Evolutionary conservation across 2,329 filamentous ascomycete genomes (phyloP), one percentile per base, ranked within the genome.

Genomic region (Rhynchosporium secalis): DNA sequence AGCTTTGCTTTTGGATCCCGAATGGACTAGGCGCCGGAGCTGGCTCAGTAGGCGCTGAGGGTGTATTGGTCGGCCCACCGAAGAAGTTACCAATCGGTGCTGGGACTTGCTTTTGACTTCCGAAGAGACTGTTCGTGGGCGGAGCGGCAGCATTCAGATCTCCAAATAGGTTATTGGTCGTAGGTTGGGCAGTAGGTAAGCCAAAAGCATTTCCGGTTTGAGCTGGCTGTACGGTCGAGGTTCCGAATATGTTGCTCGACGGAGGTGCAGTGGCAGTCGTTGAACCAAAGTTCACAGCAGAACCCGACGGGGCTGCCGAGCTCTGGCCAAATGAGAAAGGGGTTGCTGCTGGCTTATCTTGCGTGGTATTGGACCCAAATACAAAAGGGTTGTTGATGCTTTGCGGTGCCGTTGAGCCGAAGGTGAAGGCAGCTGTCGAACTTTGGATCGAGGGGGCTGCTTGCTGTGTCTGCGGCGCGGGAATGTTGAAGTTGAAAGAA

Each of bases 181-280:
- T 10, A 40, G 61, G 31, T 52, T 55, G 58, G 28, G 62, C 55
- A 3, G 15, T 58, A 13, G 40, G 10, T 26, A 47, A 41, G 12
- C 29, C 48, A 41, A 64, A 62, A 9, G 47, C 12, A 48, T 51
- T 61, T 38, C 40, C 13, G 20, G 64, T 9, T 12, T 57, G 51
- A n/a, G 47, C 36, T 38, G 60, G 31, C 45, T 61, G 13, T 12
- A 41, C n/a, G 38, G 61, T 57, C n/a, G 64, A 38, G 2, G 43
- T 62, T 40, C 59, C 63, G 52, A 68, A 68, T 4, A 65, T 33
- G 55, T 60, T 67, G 41, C 38, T 65, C 5, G 54, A 13, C 20
- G 58, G 54, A n/a, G 52, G 28, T n/a, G 57, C 13, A 1, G 36
- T 29, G 3, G 29, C 31, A 47, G 51, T 31, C 10, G 52, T 40